A percentile compares a stretch with the other conserved stretches of the same genome.
Evolutionary conservation across 2,329 filamentous ascomycete genomes (phyloP).

Genomic region (Trichoderma pleuroti): DNA sequence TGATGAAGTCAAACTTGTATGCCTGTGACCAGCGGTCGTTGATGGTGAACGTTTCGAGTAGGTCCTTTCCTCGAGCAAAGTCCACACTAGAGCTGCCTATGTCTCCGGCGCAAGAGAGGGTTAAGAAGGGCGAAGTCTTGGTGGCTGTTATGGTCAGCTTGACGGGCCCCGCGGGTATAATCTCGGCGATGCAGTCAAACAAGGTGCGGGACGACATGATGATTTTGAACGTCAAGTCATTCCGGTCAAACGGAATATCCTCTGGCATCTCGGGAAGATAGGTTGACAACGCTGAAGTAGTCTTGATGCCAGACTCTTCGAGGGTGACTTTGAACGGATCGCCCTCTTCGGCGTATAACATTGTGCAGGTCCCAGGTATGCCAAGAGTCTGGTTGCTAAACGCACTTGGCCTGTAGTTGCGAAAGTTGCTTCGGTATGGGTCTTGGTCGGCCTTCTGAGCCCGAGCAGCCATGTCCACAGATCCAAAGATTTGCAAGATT

Average conservation of each 20-base stretch:
- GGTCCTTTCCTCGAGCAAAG: constrained; percentile 59
- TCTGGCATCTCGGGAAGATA: constrained; percentile 73
- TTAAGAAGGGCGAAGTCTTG: constrained; percentile 65
- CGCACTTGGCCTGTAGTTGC: constrained; percentile 64
- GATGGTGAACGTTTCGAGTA: constrained; percentile 74
- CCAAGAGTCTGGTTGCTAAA: constrained; percentile 82
- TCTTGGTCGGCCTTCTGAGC: constrained; percentile 58
- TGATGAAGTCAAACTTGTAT: constrained; percentile 85
- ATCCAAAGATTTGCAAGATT: constrained; percentile 90
- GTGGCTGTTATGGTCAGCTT: constrained; percentile 66
- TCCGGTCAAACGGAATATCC: constrained; percentile 83
- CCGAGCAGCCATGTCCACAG: constrained; percentile 64
- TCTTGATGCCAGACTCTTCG: constrained; percentile 81
- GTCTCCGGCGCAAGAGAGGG: constrained; percentile 61
- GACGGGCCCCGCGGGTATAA: constrained; percentile 66
- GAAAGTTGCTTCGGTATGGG: constrained; percentile 57
- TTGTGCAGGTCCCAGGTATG: constrained; percentile 78
- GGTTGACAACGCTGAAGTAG: constrained; percentile 84
- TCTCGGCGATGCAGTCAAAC: constrained; percentile 67
- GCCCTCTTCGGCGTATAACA: constrained; percentile 72
- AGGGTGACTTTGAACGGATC: constrained; percentile 80
- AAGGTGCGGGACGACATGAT: constrained; percentile 82
- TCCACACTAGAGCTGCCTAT: constrained; percentile 63
- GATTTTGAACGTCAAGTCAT: constrained; percentile 80
- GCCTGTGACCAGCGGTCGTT: constrained; percentile 59